A percentile compares a stretch with the other conserved stretches of the same genome.
phyloP scores from a whole-genome alignment of 495 filamentous ascomycete genomes.

The Penicillium mononematosum region DNA sequence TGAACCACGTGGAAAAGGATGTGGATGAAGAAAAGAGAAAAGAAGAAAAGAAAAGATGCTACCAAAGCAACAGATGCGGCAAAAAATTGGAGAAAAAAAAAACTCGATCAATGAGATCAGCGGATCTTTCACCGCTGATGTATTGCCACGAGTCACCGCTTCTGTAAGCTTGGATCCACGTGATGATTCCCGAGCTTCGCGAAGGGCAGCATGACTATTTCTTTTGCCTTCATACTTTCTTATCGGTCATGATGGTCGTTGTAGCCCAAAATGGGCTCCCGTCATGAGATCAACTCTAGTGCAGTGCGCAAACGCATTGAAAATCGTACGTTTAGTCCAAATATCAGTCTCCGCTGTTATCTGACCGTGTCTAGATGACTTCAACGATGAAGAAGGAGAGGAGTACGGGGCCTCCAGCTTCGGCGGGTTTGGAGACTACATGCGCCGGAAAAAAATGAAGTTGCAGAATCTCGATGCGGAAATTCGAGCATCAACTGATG shows the following conservation, averaged over 20 bases:
- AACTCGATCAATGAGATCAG: conserved; percentile 21
- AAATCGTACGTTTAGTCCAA: conserved; percentile 44
- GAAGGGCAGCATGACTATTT: neutral
- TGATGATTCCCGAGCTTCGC: conserved; percentile 20
- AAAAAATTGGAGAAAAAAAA: conserved; percentile 20
- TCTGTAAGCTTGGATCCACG: conserved; percentile 16
- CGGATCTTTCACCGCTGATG: conserved; percentile 21
- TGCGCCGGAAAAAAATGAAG: conserved; percentile 91
- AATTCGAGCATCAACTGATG: conserved; percentile 61
- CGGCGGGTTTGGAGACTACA: conserved; percentile 86
- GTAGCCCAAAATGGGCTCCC: conserved; percentile 69
- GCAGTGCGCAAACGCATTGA: conserved; percentile 82
- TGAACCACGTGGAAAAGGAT: conserved; percentile 30
- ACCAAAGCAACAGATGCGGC: conserved; percentile 20
- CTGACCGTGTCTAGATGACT: conserved; percentile 45
- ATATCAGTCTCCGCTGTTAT: conserved; percentile 17
- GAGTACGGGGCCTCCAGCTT: conserved; percentile 88
- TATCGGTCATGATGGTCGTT: conserved; percentile 23
- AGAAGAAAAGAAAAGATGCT: conserved; percentile 27
- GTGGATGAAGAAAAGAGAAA: conserved; percentile 23
- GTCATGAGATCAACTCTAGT: conserved; percentile 71
- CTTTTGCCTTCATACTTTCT: conserved; percentile 3
- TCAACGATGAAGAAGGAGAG: conserved; percentile 74
- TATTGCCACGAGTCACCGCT: conserved; percentile 25
- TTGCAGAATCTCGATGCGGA: conserved; percentile 89